Evolutionary conservation across 306 rosid species (phyloP).

Genomic region (Leucaena leucocephala): DNA sequence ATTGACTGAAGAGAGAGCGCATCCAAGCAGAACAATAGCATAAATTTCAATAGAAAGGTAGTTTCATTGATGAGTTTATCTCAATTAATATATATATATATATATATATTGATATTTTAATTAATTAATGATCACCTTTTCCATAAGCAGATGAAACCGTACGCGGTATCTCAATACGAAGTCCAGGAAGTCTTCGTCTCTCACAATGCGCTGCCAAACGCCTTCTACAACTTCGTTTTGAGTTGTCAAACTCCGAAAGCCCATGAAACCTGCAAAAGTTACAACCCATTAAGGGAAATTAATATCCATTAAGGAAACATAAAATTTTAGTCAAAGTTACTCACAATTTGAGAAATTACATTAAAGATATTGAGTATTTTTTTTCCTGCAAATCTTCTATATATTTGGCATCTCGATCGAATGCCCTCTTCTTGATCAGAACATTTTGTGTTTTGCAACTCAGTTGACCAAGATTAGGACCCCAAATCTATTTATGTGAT

Average conservation of each 20-base stretch:
- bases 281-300: conserved; percentile 16
- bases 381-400: background rate
- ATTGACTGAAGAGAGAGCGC: conserved; percentile 86
- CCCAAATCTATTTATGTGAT: background rate
- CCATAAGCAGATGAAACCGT: conserved; percentile 52
- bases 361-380: background rate
- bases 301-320: background rate
- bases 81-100: too few species aligned
- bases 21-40: background rate
- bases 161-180: too few species aligned
- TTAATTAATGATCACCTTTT: conserved; percentile 47
- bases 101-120: background rate
- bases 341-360: background rate
- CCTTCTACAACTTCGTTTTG: conserved; percentile 81
- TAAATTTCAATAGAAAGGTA: conserved; percentile 17
- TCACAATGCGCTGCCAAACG: conserved; percentile 83
- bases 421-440: background rate
- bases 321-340: background rate
- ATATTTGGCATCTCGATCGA: too few species aligned
- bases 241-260: conserved; percentile 72
- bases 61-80: conserved; percentile 26
- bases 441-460: too few species aligned
- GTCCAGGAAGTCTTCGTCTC: too few species aligned
- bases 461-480: background rate
- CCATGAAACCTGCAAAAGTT: conserved; percentile 67